Evolutionary conservation across 75 land plant genomes (phyloP).

Genomic region (Azolla pinnata): DNA sequence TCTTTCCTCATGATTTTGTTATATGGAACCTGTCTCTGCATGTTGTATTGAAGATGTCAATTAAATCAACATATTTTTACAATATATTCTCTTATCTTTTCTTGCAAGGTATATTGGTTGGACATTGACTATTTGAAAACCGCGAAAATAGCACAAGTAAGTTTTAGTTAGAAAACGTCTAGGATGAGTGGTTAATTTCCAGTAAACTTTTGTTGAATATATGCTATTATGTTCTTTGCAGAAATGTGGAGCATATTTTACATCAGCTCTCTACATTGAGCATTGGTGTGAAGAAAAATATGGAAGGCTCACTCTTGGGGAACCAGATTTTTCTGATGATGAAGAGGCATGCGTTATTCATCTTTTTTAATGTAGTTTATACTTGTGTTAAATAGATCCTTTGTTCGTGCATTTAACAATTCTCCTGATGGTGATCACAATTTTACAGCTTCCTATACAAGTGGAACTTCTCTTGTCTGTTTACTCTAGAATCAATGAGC

Average conservation of each 20-base stretch:
- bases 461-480: slow-evolving; percentile 62
- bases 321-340: slow-evolving; percentile 62
- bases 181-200: background rate
- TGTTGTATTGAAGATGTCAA: too few relatives aligned
- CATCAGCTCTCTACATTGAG: slow-evolving; percentile 79
- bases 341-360: too few relatives aligned
- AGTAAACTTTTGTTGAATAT: too few relatives aligned
- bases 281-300: slow-evolving; percentile 95
- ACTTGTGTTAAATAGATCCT: too few relatives aligned
- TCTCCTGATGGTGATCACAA: background rate
- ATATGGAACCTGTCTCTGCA: background rate
- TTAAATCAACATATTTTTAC: too few relatives aligned
- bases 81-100: background rate
- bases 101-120: slow-evolving; percentile 83
- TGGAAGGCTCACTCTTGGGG: slow-evolving; percentile 56
- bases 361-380: too few relatives aligned
- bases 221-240: slow-evolving; percentile 17
- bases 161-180: slow-evolving; percentile 11
- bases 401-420: background rate
- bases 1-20: too few relatives aligned
- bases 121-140: slow-evolving; percentile 76
- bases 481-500: slow-evolving; percentile 80
- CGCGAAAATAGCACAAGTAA: slow-evolving; percentile 79
- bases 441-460: slow-evolving; percentile 60
- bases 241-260: slow-evolving; percentile 84